Percentiles rank a stretch among this genome's conserved stretches.
These are phyloP conservation scores for Pichia occidentalis DNA, from an alignment of 805 yeast species.

Conservation along the genomic window DNA sequence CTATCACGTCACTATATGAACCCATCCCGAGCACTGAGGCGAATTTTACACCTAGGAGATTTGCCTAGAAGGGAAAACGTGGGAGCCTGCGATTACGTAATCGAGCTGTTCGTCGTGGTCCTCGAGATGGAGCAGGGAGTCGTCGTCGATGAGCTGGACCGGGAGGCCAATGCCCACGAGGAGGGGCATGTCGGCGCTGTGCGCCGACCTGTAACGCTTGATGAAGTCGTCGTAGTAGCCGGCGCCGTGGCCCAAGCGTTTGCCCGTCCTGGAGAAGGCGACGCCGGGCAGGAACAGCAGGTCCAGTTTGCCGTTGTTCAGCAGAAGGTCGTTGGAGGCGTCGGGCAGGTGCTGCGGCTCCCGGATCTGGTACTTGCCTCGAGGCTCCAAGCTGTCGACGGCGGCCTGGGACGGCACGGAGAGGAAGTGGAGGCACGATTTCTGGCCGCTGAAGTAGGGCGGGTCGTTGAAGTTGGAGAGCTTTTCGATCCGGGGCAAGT, in stretches of 20 bases:
- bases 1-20: too few relatives aligned
- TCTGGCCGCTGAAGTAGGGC: conserved; percentile 25
- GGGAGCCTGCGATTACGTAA: conserved; percentile 40
- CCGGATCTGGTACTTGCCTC: conserved; percentile 57
- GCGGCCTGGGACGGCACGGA: conserved; percentile 36
- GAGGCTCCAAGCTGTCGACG: conserved; percentile 47
- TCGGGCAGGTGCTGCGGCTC: conserved; percentile 47
- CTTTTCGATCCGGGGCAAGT: conserved; percentile 43
- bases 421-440: conserved; percentile 51
- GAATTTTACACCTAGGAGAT: too few relatives aligned
- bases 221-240: conserved; percentile 86
- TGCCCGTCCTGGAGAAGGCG: conserved; percentile 49
- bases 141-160: conserved; percentile 48
- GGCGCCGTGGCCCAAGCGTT: conserved; percentile 84
- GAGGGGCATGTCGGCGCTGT: conserved; percentile 32
- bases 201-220: conserved; percentile 36
- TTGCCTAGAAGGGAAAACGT: conserved; percentile 14
- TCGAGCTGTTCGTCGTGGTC: conserved; percentile 59
- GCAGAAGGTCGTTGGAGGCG: conserved; percentile 21
- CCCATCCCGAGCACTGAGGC: too few relatives aligned
- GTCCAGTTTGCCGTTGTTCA: conserved; percentile 39
- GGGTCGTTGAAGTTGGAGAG: conserved; percentile 26
- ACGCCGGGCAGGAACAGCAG: conserved; percentile 80
- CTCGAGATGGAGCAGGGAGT: conserved; percentile 43
- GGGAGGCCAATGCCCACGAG: conserved; percentile 59